Evolutionary conservation across 2,329 filamentous ascomycete genomes (phyloP).

Genomic region (Pseudogymnoascus sp.): DNA sequence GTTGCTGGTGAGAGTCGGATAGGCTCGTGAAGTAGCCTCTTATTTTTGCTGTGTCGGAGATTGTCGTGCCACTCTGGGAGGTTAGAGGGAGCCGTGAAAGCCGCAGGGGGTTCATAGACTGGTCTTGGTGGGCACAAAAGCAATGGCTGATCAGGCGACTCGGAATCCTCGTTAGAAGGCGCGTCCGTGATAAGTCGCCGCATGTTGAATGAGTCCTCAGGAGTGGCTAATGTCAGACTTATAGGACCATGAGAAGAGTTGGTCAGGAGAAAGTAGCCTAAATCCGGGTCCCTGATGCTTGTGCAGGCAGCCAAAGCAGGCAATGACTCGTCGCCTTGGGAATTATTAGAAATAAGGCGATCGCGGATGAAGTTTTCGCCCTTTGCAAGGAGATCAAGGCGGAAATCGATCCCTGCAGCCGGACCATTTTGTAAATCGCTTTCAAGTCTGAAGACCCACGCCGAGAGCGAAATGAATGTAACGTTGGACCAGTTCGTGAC

Average conservation of each 20-base stretch:
- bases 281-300: constrained; percentile 52
- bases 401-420: constrained; percentile 53
- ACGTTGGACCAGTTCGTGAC: constrained; percentile 55
- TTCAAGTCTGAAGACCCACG: constrained; percentile 59
- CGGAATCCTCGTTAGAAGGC: constrained; percentile 36
- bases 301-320: constrained; percentile 47
- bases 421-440: constrained; percentile 50
- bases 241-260: constrained; percentile 52
- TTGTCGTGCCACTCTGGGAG: constrained; percentile 50
- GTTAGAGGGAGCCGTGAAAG: constrained; percentile 50
- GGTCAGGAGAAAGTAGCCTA: constrained; percentile 57
- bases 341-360: constrained; percentile 48
- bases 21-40: constrained; percentile 57
- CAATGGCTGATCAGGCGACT: constrained; percentile 39
- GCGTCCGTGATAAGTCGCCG: constrained; percentile 38
- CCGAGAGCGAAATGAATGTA: constrained; percentile 51
- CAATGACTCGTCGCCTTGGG: constrained; percentile 34
- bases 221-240: constrained; percentile 51
- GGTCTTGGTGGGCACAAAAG: constrained; percentile 58
- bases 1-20: constrained; percentile 64
- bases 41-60: constrained; percentile 52
- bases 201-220: constrained; percentile 45
- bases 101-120: constrained; percentile 55
- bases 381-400: constrained; percentile 52
- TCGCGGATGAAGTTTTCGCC: constrained; percentile 50